phyloP scores from a whole-genome alignment of 192 early-diverging fungal genomes.

The Chytriomyces sp. region DNA sequence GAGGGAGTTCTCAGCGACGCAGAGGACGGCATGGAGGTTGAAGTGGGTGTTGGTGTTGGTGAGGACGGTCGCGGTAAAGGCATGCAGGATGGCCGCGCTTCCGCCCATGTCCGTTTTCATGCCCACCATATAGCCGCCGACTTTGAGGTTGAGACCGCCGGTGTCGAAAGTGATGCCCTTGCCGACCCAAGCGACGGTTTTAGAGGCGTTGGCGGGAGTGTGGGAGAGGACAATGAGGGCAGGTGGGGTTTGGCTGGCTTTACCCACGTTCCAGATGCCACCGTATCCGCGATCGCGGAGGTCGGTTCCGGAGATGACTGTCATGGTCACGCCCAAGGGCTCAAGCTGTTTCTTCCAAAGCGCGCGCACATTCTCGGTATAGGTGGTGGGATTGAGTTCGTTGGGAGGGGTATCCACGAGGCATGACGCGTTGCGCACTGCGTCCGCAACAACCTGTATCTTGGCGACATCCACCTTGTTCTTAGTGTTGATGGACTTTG shows the following conservation, averaged over 20 bases:
- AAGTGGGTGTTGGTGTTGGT: neutral
- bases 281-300: constrained; percentile 39
- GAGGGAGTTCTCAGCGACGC: constrained; percentile 54
- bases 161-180: constrained; percentile 62
- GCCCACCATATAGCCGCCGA: constrained; percentile 17
- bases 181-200: constrained; percentile 52
- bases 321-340: constrained; percentile 30
- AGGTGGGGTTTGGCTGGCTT: constrained; percentile 44
- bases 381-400: constrained; percentile 45
- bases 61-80: constrained; percentile 42
- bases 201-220: constrained; percentile 28
- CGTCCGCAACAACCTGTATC: constrained; percentile 26
- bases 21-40: constrained; percentile 44
- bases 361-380: constrained; percentile 37
- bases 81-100: constrained; percentile 45
- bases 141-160: constrained; percentile 47
- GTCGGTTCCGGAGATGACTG: constrained; percentile 49
- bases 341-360: constrained; percentile 32
- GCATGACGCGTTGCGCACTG: constrained; percentile 30
- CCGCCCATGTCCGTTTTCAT: constrained; percentile 60
- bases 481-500: neutral
- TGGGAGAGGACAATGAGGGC: constrained; percentile 44
- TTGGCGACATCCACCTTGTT: constrained; percentile 2
- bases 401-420: constrained; percentile 47
- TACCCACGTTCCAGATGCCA: constrained; percentile 51